Evolutionary conservation across 371 early-diverging fungal genomes (phyloP).

Genomic region (Mucor mucedo): DNA sequence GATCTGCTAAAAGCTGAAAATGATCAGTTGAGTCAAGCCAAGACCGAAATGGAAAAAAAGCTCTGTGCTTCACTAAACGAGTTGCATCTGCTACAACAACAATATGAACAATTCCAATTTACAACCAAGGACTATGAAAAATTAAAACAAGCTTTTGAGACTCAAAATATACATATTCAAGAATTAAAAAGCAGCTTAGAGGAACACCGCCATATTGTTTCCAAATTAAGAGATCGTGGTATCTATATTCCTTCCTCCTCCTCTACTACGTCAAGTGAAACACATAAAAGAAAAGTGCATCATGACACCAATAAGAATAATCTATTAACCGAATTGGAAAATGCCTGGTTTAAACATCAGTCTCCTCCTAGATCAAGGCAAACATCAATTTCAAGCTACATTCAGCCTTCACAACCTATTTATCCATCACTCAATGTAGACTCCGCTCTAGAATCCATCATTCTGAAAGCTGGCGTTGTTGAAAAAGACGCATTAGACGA

Average conservation of each 20-base stretch:
- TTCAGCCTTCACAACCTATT: conserved; percentile 3
- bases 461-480: conserved; percentile 16
- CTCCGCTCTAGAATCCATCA: conserved; percentile 21
- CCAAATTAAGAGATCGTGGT: conserved; percentile 22
- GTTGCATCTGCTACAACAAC: conserved; percentile 28
- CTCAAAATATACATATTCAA: conserved; percentile 32
- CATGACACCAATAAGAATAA: neutral
- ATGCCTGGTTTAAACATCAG: conserved; percentile 21
- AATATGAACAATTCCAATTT: conserved; percentile 30
- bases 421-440: conserved; percentile 20
- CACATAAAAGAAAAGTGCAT: neutral
- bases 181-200: conserved; percentile 37
- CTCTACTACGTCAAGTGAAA: too few relatives aligned
- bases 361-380: neutral
- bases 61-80: conserved; percentile 23
- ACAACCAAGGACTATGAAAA: conserved; percentile 28
- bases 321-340: conserved; percentile 15
- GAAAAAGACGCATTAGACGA: conserved; percentile 26
- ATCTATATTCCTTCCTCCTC: neutral
- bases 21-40: conserved; percentile 37
- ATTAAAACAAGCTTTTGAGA: conserved; percentile 30
- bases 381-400: neutral
- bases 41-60: conserved; percentile 38
- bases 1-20: conserved; percentile 33
- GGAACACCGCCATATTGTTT: conserved; percentile 33